phyloP scores from a whole-genome alignment of 257 asterid species.

The Forsythia suspensa region DNA sequence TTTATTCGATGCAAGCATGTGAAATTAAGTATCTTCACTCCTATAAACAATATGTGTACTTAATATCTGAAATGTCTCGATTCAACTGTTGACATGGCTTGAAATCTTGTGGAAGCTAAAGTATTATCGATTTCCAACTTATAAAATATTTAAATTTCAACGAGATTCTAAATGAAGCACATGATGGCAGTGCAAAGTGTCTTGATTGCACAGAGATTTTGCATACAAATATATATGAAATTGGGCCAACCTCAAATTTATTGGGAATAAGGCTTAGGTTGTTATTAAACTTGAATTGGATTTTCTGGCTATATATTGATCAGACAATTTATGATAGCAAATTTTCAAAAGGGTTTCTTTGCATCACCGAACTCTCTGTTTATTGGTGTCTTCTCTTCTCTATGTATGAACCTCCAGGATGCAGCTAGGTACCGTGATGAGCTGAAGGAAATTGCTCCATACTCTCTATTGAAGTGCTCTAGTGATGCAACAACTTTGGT shows the following conservation, averaged over 20 bases:
- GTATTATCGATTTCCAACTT: not conserved
- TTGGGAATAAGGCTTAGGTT: not conserved
- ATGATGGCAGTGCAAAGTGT: not conserved
- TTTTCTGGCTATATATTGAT: not conserved
- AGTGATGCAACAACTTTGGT: slow-evolving; percentile 86
- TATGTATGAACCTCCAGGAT: slow-evolving; percentile 43
- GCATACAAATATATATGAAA: not conserved
- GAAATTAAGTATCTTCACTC: not conserved
- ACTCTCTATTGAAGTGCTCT: slow-evolving; percentile 67
- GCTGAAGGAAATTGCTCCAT: slow-evolving; percentile 64
- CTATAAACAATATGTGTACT: not conserved
- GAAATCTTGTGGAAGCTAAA: slow-evolving; percentile 1
- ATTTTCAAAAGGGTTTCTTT: not conserved
- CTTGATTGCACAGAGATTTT: not conserved
- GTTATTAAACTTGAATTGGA: not conserved
- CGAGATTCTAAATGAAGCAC: not conserved
- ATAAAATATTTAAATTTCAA: not conserved
- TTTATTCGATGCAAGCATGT: not conserved
- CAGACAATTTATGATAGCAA: not conserved
- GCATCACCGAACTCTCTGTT: not conserved
- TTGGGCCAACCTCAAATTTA: not conserved
- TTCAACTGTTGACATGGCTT: not conserved
- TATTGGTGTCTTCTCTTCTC: not conserved
- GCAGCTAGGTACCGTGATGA: slow-evolving; percentile 62
- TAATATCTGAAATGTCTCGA: not conserved